Evolutionary conservation across 257 asterid genomes (phyloP), one percentile per base, ranked within the genome.

Genomic region (Knoxia roxburghii): DNA sequence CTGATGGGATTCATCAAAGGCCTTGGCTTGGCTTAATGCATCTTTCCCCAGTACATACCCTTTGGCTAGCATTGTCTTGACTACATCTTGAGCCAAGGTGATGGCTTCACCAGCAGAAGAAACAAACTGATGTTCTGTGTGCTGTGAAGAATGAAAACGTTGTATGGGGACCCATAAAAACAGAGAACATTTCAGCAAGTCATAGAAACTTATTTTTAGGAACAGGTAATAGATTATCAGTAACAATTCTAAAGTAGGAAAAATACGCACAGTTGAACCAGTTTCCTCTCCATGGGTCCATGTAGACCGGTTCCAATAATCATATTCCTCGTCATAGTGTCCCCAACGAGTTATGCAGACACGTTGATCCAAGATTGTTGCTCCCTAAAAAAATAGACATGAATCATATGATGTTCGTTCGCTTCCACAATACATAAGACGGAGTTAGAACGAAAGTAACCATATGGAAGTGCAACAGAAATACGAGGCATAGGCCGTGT

Each of bases 311-410:
- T 73, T 82, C 99, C 97, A 94, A 51, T 77, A 48, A 68, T 76
- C 75, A 73, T 72, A 68, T 71, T 80, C 89, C 33, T 83, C 96
- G 52, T 88, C 90, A 33, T 82, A 80, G 74, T 83, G 84, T 51
- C 96, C 96, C 96, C 99, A 90, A 54, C 84, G 86, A 67, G 95
- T 64, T 83, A 93, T 86, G 90, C 89, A 85, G 64, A 93, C 96
- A 37, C 89, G 92, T 73, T 88, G 99, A 75, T 90, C 97, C 76
- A 87, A 78, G 51, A 94, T 85, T 60, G 94, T 80, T 56, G 95
- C 90, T 73, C 97, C 99, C 99, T 94, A 52, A 69, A 60, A 66
- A 46, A 48, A 63, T 18, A 57, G 13, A 9, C 15, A 58, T 49
- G 20, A 29, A 7, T 29, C 23, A 65, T 27, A 37, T 53, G 24